Evolutionary conservation across 208 protist genomes (phyloP).

Genomic region (Leishmania turanica): DNA sequence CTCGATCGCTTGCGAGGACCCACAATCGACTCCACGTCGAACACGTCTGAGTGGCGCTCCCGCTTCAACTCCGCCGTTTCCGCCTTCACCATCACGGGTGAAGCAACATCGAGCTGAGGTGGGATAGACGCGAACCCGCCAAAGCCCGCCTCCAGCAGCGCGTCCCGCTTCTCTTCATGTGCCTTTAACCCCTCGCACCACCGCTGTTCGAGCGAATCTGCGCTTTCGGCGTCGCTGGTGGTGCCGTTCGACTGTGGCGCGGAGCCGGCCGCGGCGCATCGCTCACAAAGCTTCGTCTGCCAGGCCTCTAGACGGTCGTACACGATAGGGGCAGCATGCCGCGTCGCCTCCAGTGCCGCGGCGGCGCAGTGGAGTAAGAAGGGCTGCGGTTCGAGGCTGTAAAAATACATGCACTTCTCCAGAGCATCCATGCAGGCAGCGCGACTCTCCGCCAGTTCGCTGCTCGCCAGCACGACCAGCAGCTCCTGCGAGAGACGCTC

Average conservation of each 20-base stretch:
- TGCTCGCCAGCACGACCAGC: constrained; percentile 61
- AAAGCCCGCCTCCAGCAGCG: constrained; percentile 34
- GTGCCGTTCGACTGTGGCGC: neutral
- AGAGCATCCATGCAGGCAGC: constrained; percentile 66
- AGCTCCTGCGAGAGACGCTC: constrained; percentile 76
- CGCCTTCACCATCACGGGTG: constrained; percentile 17
- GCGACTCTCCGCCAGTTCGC: constrained; percentile 30
- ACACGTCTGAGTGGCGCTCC: constrained; percentile 47
- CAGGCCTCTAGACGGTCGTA: constrained; percentile 42
- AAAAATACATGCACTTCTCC: constrained; percentile 87
- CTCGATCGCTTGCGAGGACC: constrained; percentile 30
- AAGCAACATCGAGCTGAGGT: constrained; percentile 6
- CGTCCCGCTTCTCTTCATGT: constrained; percentile 15
- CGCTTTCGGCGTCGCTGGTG: constrained; percentile 2
- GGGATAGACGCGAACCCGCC: constrained; percentile 25
- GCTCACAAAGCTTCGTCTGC: constrained; percentile 43
- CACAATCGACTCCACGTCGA: constrained; percentile 63
- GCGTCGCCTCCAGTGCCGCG: constrained; percentile 25
- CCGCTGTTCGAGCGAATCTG: constrained; percentile 9
- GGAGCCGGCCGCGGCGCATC: constrained; percentile 25
- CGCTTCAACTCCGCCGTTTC: constrained; percentile 47
- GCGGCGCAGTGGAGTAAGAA: constrained; percentile 56
- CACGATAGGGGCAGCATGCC: neutral
- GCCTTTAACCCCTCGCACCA: constrained; percentile 19
- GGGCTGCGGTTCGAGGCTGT: constrained; percentile 73